These are phyloP conservation scores for Termitomyces sp. DNA, from an alignment of 768 basidiomycete species.

Conservation along the genomic window DNA sequence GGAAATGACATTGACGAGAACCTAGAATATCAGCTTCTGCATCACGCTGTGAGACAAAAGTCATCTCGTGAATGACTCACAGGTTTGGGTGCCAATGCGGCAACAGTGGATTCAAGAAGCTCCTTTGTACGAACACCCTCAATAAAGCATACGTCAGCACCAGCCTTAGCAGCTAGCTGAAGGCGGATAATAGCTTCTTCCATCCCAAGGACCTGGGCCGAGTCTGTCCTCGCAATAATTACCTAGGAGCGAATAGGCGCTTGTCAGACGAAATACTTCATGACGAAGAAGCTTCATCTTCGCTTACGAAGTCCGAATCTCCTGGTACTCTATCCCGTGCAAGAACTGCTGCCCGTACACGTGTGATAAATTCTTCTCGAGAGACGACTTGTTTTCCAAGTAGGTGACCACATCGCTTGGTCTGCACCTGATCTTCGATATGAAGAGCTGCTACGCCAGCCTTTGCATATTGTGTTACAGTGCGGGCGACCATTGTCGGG, in stretches of 20 bases:
- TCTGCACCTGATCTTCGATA: constrained; percentile 82
- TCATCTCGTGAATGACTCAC: constrained; percentile 26
- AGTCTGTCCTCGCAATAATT: constrained; percentile 74
- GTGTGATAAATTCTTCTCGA: constrained; percentile 68
- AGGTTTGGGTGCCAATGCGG: constrained; percentile 67
- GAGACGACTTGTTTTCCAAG: constrained; percentile 82
- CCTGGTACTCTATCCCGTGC: constrained; percentile 76
- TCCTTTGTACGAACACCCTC: constrained; percentile 73
- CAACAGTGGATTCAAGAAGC: constrained; percentile 59
- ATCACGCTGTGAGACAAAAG: background rate
- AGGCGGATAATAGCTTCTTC: constrained; percentile 67
- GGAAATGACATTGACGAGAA: constrained; percentile 78
- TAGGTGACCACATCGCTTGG: constrained; percentile 77
- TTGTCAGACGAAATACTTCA: background rate
- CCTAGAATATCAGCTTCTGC: constrained; percentile 23
- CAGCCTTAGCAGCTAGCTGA: constrained; percentile 66
- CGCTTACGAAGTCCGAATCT: constrained; percentile 67
- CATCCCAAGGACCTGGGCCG: constrained; percentile 76
- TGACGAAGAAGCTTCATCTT: background rate
- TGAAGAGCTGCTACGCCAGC: constrained; percentile 74
- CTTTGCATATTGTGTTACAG: constrained; percentile 64
- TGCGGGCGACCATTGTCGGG: constrained; percentile 71
- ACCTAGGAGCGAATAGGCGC: constrained; percentile 32
- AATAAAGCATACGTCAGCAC: constrained; percentile 80
- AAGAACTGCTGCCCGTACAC: constrained; percentile 73